phyloP scores from a whole-genome alignment of 2,329 filamentous ascomycete species.

The Aspergillus transmontanensis region DNA sequence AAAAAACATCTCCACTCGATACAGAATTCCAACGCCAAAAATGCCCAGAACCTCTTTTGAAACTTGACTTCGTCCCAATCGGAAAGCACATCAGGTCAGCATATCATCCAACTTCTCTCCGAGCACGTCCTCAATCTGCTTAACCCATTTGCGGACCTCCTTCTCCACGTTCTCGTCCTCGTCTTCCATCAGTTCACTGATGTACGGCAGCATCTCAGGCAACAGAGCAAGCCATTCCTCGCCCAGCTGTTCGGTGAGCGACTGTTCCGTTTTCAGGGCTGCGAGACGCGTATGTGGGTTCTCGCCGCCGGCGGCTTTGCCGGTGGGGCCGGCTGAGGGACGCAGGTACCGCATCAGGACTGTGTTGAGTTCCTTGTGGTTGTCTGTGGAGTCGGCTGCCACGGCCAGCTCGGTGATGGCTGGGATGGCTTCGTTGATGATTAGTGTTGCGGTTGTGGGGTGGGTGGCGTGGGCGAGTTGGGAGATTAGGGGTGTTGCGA shows the following conservation, averaged over 20 bases:
- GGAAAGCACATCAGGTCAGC: constrained; percentile 67
- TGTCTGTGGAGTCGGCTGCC: constrained; percentile 80
- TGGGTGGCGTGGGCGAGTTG: constrained; percentile 60
- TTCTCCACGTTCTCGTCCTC: constrained; percentile 91
- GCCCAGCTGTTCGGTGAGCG: constrained; percentile 75
- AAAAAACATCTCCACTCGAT: not conserved
- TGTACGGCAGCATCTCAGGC: constrained; percentile 94
- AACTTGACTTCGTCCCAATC: not conserved
- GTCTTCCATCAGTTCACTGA: constrained; percentile 94
- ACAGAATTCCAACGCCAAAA: not conserved
- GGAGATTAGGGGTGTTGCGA: constrained; percentile 68
- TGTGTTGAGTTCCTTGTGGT: constrained; percentile 86
- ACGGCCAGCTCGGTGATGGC: constrained; percentile 77
- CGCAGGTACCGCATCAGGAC: constrained; percentile 77
- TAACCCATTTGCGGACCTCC: constrained; percentile 88
- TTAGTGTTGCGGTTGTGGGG: constrained; percentile 48
- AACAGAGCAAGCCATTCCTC: constrained; percentile 92
- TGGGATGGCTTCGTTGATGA: constrained; percentile 63
- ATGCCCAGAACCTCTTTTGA: not conserved
- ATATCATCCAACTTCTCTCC: constrained; percentile 91
- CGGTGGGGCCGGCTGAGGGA: constrained; percentile 45
- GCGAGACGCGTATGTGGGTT: constrained; percentile 73
- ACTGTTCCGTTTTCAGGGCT: constrained; percentile 79
- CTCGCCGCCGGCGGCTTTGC: constrained; percentile 49
- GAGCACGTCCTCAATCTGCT: constrained; percentile 82